phyloP scores from a whole-genome alignment of 2,329 filamentous ascomycete genomes.

The Venturia oleaginea region DNA sequence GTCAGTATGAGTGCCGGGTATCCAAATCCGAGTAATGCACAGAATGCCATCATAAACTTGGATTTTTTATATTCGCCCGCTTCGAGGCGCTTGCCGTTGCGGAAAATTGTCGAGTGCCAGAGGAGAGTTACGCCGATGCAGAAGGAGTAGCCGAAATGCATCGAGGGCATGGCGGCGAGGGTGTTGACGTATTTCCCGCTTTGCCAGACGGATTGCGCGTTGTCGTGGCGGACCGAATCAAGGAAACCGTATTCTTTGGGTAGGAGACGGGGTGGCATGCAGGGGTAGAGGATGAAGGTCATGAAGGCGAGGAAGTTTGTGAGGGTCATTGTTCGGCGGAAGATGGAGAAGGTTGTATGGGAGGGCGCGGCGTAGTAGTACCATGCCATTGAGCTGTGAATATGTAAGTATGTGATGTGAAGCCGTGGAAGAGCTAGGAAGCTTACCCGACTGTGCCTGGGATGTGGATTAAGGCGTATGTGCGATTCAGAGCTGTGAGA shows the following conservation, averaged over 20 bases:
- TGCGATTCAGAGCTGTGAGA: conserved; percentile 48
- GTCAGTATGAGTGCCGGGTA: conserved; percentile 47
- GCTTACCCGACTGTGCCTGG: conserved; percentile 49
- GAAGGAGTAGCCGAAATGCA: conserved; percentile 49
- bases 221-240: conserved; percentile 38
- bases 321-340: conserved; percentile 38
- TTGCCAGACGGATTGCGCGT: conserved; percentile 39
- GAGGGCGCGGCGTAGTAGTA: conserved; percentile 52
- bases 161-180: conserved; percentile 39
- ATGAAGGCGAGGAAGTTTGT: conserved; percentile 46
- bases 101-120: conserved; percentile 43
- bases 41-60: conserved; percentile 34
- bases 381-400: conserved; percentile 50
- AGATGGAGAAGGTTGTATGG: conserved; percentile 35
- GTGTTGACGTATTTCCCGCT: conserved; percentile 37
- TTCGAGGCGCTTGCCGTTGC: conserved; percentile 29
- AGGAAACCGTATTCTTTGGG: conserved; percentile 36
- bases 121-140: conserved; percentile 44
- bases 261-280: conserved; percentile 43
- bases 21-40: conserved; percentile 38
- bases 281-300: conserved; percentile 44
- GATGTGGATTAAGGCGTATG: conserved; percentile 52
- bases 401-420: conserved; percentile 12
- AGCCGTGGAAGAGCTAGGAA: background rate
- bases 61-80: conserved; percentile 34